phyloP scores from a whole-genome alignment of 2,329 filamentous ascomycete species.

The Leptographium lundbergii region DNA sequence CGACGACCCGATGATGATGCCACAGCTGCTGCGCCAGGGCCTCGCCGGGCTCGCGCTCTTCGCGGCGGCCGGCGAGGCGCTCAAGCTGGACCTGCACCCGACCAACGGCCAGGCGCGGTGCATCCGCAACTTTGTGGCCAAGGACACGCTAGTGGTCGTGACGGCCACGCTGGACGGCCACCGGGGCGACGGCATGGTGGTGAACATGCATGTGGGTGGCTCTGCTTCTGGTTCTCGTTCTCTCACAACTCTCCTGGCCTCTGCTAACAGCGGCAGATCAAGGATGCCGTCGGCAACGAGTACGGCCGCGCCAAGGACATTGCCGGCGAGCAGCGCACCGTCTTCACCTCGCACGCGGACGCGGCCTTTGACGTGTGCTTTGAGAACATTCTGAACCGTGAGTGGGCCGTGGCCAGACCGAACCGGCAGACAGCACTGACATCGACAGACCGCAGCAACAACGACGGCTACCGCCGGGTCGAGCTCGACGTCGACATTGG shows the following conservation, averaged over 20 bases:
- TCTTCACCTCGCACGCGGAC: constrained; percentile 87
- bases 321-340: constrained; percentile 79
- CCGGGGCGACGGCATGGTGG: constrained; percentile 80
- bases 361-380: constrained; percentile 95
- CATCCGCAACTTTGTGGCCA: constrained; percentile 88
- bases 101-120: constrained; percentile 62
- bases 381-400: constrained; percentile 59
- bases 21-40: constrained; percentile 41
- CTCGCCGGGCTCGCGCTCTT: constrained; percentile 46
- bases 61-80: constrained; percentile 45
- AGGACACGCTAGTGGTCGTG: constrained; percentile 88
- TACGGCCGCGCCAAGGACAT: constrained; percentile 87
- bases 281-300: constrained; percentile 89
- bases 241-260: no score
- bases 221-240: no score
- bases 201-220: constrained; percentile 84
- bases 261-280: constrained; percentile 54
- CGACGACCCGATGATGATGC: constrained; percentile 6
- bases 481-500: constrained; percentile 95
- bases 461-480: constrained; percentile 52
- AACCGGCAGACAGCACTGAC: not conserved
- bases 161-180: constrained; percentile 77
- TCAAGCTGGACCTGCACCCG: constrained; percentile 88
- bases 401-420: no score
- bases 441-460: constrained; percentile 16